These are phyloP conservation scores for Cryptomeria japonica DNA, from an alignment of 75 land plant species.

Conservation along the genomic window DNA sequence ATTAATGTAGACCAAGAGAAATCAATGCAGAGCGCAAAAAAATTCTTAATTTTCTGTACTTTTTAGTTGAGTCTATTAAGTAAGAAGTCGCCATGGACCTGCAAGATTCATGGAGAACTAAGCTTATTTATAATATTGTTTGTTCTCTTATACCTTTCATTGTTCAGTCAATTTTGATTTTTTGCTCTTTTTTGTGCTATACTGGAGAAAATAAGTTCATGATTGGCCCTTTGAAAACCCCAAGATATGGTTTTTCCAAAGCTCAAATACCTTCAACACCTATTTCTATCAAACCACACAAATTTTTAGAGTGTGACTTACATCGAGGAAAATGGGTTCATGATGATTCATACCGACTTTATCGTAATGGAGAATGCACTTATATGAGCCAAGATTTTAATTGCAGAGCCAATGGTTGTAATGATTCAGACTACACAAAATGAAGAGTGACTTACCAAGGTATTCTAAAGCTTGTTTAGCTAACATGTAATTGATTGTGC, in stretches of 20 bases:
- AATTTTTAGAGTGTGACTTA: slow-evolving; percentile 22
- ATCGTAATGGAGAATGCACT: slow-evolving; percentile 31
- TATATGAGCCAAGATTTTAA: slow-evolving; percentile 43
- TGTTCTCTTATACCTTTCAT: not conserved
- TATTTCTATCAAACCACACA: no score
- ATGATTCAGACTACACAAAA: slow-evolving; percentile 30
- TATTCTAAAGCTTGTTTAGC: not conserved
- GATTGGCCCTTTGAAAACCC: not conserved
- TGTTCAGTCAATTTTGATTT: no score
- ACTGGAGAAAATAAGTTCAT: not conserved
- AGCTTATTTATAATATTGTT: not conserved
- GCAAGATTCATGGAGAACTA: not conserved
- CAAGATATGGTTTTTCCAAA: not conserved
- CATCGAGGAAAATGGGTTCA: slow-evolving; percentile 48
- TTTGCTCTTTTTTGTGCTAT: not conserved
- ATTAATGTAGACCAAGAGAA: no score
- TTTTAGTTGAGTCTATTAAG: no score
- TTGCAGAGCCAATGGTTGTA: slow-evolving; percentile 44
- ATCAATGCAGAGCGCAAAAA: no score
- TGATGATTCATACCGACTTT: slow-evolving; percentile 37
- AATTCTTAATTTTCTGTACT: no score
- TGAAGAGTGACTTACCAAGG: slow-evolving; percentile 58
- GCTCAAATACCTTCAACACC: not conserved
- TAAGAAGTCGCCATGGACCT: not conserved
- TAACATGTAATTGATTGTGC: not conserved